These are phyloP conservation scores for Globisporangium echinulatum DNA, from an alignment of 352 stramenopile species.

Conservation along the genomic window DNA sequence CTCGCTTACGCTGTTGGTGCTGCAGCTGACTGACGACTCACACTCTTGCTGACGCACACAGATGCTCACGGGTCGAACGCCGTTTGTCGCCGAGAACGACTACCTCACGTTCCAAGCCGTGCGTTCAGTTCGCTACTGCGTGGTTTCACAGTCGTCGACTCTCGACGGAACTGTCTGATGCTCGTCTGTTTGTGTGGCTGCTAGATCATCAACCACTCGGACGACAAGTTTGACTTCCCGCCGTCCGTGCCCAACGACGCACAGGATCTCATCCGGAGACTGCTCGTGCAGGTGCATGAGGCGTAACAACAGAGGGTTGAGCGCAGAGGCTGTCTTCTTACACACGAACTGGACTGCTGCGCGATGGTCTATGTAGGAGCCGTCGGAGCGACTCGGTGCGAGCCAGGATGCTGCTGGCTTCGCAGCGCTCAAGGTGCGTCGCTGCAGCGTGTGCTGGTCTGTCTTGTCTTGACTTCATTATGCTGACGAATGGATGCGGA, in stretches of 20 bases:
- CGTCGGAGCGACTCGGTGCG: conserved; percentile 62
- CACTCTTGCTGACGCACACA: conserved; percentile 11
- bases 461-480: not conserved
- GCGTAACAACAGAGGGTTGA: not conserved
- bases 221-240: conserved; percentile 72
- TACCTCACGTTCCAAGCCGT: conserved; percentile 90
- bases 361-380: conserved; percentile 18
- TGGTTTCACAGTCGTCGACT: not conserved
- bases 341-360: not conserved
- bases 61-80: conserved; percentile 78
- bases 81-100: conserved; percentile 88
- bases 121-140: not conserved
- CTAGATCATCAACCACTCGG: conserved; percentile 79
- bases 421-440: conserved; percentile 50
- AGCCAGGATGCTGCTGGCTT: conserved; percentile 63
- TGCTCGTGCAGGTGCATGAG: conserved; percentile 54
- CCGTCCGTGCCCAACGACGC: conserved; percentile 55
- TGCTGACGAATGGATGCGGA: not conserved
- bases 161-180: not conserved
- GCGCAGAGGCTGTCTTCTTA: not conserved
- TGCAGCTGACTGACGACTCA: not conserved
- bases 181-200: not conserved
- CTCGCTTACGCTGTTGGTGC: not conserved
- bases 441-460: not conserved
- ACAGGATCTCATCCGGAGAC: conserved; percentile 63